Evolutionary conservation across 352 stramenopile genomes (phyloP), one percentile per base, ranked within the genome.

Genomic region (Phytophthora capsici): DNA sequence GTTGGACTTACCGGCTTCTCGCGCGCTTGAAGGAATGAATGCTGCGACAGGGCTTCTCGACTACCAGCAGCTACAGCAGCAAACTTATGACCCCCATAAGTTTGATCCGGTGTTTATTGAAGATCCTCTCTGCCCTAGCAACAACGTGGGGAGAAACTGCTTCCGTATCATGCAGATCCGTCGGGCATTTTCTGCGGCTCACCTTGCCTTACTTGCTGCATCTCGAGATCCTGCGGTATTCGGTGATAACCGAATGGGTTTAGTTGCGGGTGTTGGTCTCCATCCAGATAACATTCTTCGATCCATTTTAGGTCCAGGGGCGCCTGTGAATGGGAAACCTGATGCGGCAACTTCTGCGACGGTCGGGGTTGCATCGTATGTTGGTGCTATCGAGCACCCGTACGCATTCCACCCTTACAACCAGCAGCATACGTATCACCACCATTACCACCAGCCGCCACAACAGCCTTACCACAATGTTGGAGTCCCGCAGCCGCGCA

Each of bases 131-230:
- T 92, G 87, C 22, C 76, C 88, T 8, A 95, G 86, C 53, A 99
- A 99, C 77, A 99, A 99, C 63, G 95, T 99, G 23, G 95, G 95
- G 14, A 79, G 96, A 47, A 99, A 99, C 69, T 95, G 94, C 44
- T 99, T 99, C 69, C 89, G 96, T 43, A 98, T 98, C 68, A 93
- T 87, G 55, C 83, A 96, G 57, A 95, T 97, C 28, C 81, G 88
- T 12, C 82, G 88, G 0, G 84, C 88, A 4, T 91, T 95, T 26
- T 81, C 85, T 10, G 73, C 78, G n/a, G 88, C 84, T 43, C 87
- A 92, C 56, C 70, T 82, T 32, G 86, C 82, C 36, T 64, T 95
- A 9, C 83, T 90, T 66, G 65, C 77, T 0, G 83, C 82, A 3
- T 85, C 82, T 4, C 85, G 84, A 57, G 80, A 83, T 19, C 61